Base-by-base conservation (phyloP, 1,139 yeast genomes). In the Candida tetrigidarum region DNA sequence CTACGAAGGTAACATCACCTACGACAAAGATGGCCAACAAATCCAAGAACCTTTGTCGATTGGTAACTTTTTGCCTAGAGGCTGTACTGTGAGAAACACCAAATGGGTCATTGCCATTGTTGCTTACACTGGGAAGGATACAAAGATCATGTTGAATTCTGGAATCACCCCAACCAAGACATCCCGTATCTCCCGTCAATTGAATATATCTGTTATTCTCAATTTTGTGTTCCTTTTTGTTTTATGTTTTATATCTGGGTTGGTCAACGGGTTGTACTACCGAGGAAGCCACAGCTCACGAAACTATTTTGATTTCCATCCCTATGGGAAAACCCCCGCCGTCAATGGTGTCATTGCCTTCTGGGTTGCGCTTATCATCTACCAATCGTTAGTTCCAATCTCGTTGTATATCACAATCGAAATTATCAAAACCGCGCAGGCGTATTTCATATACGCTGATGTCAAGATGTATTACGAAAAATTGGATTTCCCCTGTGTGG, bases 381-480 rank as follows among this genome's bases (percentile, higher is more conserved):
- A 91, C 62, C 97, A 91, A 68, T 81, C 96, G 0, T 76, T 93
- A 74, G 96, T 93, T 45, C 99, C 99, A 1, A 93, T 93, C 58
- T 93, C 99, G 0, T 77, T 93, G 55, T 93, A 92, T 67, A 91
- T 93, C 53, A 89, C 98, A 39, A 86, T 93, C 57, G 99, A 93
- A 68, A 92, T 93, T 57, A 89, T 93, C 64, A 93, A 93, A 60
- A 91, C 98, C 1, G 81, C 86, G 3, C 99, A 93, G 60, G 98
- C 99, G 0, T 91, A 81, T 54, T 93, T 93, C 72, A 93, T 93
- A 55, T 91, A 84, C 63, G 85, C 95, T 4, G 99, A 93, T 67
- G 80, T 81, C 37, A 77, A 85, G 58, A 86, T 93, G 91, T 93
- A 91, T 65, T 86, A 92, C 60, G 87, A 81, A 42, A 83, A 76